Percentiles rank a stretch among this genome's conserved stretches.
These are phyloP conservation scores for Psilocybe mexicana DNA, from an alignment of 1,284 basidiomycete genomes.

Conservation along the genomic window DNA sequence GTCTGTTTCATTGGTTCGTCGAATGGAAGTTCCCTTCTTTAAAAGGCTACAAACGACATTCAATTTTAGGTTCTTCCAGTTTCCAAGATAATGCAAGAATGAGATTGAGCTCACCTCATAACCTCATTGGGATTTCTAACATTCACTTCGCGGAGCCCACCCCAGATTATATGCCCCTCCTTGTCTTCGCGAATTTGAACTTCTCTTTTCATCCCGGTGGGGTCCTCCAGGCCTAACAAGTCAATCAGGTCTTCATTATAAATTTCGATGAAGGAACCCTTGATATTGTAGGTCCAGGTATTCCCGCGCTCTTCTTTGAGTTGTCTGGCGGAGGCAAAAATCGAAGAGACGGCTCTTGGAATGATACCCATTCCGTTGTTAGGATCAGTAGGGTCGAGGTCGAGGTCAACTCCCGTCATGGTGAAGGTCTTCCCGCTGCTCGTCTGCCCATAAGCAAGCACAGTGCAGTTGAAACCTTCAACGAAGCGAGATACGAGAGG, in stretches of 20 bases:
- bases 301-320: slow-evolving; percentile 74
- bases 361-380: slow-evolving; percentile 90
- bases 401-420: slow-evolving; percentile 91
- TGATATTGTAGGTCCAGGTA: slow-evolving; percentile 73
- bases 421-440: slow-evolving; percentile 97
- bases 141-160: slow-evolving; percentile 87
- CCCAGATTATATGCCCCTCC: slow-evolving; percentile 96
- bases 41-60: slow-evolving; percentile 55
- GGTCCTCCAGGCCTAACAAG: slow-evolving; percentile 74
- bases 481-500: slow-evolving; percentile 90
- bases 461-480: slow-evolving; percentile 96
- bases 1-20: slow-evolving; percentile 95
- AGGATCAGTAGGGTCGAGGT: slow-evolving; percentile 75
- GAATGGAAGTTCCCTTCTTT: slow-evolving; percentile 84
- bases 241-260: slow-evolving; percentile 98
- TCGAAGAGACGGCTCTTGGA: slow-evolving; percentile 90
- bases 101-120: slow-evolving; percentile 70
- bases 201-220: slow-evolving; percentile 65
- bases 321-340: slow-evolving; percentile 80
- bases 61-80: background rate
- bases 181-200: slow-evolving; percentile 98
- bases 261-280: slow-evolving; percentile 92
- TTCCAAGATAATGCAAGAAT: slow-evolving; percentile 5
- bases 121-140: slow-evolving; percentile 86
- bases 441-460: slow-evolving; percentile 97